These are phyloP conservation scores for Zangia roseola DNA, from an alignment of 768 basidiomycete genomes.

Conservation along the genomic window DNA sequence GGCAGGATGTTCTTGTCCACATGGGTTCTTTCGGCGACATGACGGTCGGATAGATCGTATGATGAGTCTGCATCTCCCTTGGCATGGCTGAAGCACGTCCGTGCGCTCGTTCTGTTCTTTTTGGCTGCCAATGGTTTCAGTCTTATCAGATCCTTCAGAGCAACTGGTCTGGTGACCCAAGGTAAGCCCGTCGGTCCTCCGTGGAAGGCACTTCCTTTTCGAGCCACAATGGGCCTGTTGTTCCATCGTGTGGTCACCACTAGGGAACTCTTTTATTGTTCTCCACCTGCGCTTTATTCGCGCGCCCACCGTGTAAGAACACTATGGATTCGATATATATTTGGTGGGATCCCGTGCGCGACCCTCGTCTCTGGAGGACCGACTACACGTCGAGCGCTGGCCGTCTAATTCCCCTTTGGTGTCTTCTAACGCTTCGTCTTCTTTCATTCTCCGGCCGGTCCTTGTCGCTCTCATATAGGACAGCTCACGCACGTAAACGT, in stretches of 20 bases:
- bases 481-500: constrained; percentile 12
- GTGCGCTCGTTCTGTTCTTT: too few relatives aligned
- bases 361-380: constrained; percentile 24
- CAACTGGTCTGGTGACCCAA: too few relatives aligned
- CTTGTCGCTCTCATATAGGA: not conserved
- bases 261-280: constrained; percentile 20
- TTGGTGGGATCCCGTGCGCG: not conserved
- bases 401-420: constrained; percentile 5
- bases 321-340: constrained; percentile 15
- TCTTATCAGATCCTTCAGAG: too few relatives aligned
- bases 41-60: too few relatives aligned
- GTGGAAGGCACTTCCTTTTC: constrained; percentile 20
- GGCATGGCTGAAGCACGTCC: too few relatives aligned
- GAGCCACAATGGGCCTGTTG: constrained; percentile 17
- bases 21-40: too few relatives aligned
- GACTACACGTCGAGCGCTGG: constrained; percentile 8
- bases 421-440: not conserved
- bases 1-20: too few relatives aligned
- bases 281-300: not conserved
- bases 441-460: not conserved
- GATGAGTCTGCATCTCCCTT: too few relatives aligned
- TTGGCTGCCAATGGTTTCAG: too few relatives aligned
- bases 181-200: too few relatives aligned
- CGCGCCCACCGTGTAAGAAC: constrained; percentile 2
- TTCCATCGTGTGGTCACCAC: too few relatives aligned